phyloP scores from a whole-genome alignment of 257 asterid species.

The Solanum phureja region DNA sequence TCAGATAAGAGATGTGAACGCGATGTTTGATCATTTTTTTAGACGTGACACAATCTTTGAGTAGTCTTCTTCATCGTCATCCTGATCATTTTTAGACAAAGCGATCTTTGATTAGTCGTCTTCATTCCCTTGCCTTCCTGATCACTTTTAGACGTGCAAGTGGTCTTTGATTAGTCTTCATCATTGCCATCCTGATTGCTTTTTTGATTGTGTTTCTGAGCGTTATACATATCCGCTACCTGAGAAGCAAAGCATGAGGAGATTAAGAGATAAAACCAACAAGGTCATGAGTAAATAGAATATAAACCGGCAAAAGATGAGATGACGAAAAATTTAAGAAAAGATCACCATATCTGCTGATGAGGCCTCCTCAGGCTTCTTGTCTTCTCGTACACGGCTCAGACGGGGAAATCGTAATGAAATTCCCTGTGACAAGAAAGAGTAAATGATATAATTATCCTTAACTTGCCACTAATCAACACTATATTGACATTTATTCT shows the following conservation, averaged over 20 bases:
- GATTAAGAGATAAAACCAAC: background rate
- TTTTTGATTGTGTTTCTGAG: constrained; percentile 51
- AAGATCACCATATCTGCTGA: constrained; percentile 70
- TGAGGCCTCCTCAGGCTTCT: constrained; percentile 83
- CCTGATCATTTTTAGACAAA: constrained; percentile 16
- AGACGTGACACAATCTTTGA: background rate
- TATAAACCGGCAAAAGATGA: background rate
- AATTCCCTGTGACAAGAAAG: constrained; percentile 51
- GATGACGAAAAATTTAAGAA: background rate
- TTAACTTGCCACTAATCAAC: background rate
- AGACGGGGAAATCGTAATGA: constrained; percentile 86
- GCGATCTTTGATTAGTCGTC: constrained; percentile 33
- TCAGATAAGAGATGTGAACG: background rate
- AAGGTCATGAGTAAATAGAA: background rate
- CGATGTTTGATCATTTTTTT: constrained; percentile 15
- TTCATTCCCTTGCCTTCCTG: background rate
- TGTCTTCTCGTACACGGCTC: constrained; percentile 78
- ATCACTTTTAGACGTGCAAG: background rate
- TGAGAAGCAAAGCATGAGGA: constrained; percentile 10
- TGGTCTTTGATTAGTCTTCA: constrained; percentile 34
- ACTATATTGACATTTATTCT: background rate
- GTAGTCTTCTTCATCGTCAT: constrained; percentile 52
- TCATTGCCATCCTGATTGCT: constrained; percentile 42
- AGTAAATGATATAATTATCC: constrained; percentile 4
- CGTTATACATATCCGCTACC: constrained; percentile 76